These are phyloP conservation scores for Citropsis articulata DNA, from an alignment of 345 rosid species.

Conservation along the genomic window DNA sequence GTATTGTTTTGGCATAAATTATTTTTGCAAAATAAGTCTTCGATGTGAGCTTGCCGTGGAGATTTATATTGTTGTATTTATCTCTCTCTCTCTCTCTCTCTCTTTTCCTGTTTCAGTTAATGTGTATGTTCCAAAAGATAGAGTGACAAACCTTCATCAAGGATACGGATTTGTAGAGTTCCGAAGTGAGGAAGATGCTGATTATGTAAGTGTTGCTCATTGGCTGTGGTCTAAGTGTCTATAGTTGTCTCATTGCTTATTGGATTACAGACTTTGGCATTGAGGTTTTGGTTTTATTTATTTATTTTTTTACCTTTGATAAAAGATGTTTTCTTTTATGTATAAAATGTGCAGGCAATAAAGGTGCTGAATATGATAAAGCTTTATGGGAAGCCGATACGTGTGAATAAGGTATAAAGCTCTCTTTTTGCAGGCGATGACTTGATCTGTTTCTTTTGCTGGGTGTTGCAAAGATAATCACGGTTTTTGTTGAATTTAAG, in stretches of 20 bases:
- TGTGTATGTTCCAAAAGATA: conserved; percentile 94
- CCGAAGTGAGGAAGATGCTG: conserved; percentile 97
- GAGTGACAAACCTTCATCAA: conserved; percentile 95
- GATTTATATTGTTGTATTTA: background rate
- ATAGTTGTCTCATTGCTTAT: background rate
- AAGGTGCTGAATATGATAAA: conserved; percentile 98
- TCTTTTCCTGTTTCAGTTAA: conserved; percentile 48
- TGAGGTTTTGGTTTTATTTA: background rate
- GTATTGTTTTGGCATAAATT: background rate
- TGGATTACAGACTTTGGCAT: background rate
- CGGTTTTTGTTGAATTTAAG: background rate
- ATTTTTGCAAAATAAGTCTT: background rate
- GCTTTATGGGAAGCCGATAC: conserved; percentile 91
- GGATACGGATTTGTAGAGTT: conserved; percentile 90
- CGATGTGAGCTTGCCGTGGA: background rate
- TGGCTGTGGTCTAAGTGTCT: background rate
- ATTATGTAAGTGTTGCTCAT: conserved; percentile 54
- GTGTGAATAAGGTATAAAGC: conserved; percentile 80
- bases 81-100: no score
- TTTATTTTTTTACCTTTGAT: no score
- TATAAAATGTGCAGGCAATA: conserved; percentile 56
- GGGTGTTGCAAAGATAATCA: background rate
- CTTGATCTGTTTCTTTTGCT: background rate
- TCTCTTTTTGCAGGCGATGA: background rate
- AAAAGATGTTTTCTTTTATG: background rate